Conservation (phyloP, 495 filamentous ascomycete genomes). For the Trichoderma erinaceum region DNA sequence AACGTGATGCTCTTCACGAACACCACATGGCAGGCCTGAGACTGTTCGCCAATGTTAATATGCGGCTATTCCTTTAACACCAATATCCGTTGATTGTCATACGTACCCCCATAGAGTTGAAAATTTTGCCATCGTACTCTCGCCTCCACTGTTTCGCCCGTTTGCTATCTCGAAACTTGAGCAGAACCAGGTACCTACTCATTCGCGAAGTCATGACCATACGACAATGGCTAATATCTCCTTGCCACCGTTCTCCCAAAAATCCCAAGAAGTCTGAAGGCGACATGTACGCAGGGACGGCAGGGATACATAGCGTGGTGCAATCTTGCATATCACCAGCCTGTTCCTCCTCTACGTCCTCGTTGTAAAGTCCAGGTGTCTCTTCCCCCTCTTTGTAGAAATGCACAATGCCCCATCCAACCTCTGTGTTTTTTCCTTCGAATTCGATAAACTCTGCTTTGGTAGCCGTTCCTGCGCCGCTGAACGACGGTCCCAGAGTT, state of each 20-base stretch:
- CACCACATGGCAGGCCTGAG: constrained; percentile 93
- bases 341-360: constrained; percentile 26
- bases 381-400: constrained; percentile 83
- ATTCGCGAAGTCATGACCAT: constrained; percentile 86
- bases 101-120: constrained; percentile 84
- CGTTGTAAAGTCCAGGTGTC: constrained; percentile 45
- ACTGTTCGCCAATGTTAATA: constrained; percentile 43
- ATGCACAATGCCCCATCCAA: constrained; percentile 91
- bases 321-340: constrained; percentile 54
- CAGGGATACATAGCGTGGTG: constrained; percentile 89
- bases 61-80: neutral
- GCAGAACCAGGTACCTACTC: constrained; percentile 93
- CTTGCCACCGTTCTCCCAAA: constrained; percentile 81
- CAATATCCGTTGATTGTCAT: neutral
- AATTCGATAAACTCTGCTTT: constrained; percentile 75
- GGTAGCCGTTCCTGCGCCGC: constrained; percentile 40
- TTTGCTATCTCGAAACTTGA: constrained; percentile 80
- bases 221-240: constrained; percentile 86
- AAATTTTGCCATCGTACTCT: constrained; percentile 90
- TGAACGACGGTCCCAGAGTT: constrained; percentile 38
- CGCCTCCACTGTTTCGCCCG: constrained; percentile 73
- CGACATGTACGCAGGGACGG: constrained; percentile 89
- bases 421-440: constrained; percentile 68
- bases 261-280: constrained; percentile 89
- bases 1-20: constrained; percentile 85